phyloP scores from a whole-genome alignment of 208 protist species.

The Leishmania mexicana region DNA sequence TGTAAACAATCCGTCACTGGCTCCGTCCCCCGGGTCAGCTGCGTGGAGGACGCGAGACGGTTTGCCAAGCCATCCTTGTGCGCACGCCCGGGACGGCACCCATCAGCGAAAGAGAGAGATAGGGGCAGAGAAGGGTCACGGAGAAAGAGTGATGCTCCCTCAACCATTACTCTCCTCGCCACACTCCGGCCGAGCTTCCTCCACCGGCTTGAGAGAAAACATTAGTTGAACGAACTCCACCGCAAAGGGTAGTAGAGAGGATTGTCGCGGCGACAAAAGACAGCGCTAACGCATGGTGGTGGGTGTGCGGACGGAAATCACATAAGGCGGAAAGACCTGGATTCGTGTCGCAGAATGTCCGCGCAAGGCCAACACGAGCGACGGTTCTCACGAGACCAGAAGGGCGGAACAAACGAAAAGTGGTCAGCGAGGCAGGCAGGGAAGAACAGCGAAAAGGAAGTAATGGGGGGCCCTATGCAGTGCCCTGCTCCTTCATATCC shows the following conservation, averaged over 20 bases:
- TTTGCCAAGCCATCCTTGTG: background rate
- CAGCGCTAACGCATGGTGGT: background rate
- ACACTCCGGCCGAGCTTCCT: background rate
- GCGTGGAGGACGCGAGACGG: too few relatives aligned
- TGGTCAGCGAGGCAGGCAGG: background rate
- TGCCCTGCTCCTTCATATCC: constrained; percentile 81
- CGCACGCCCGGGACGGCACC: background rate
- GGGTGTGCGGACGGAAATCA: background rate
- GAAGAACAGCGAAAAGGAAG: background rate
- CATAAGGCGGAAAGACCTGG: too few relatives aligned
- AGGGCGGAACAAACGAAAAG: background rate
- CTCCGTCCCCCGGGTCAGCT: too few relatives aligned
- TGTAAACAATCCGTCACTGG: too few relatives aligned
- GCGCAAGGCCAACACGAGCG: background rate
- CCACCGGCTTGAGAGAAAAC: background rate
- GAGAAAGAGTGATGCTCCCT: background rate
- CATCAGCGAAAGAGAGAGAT: background rate
- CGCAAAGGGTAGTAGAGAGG: background rate
- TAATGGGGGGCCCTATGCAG: constrained; percentile 15
- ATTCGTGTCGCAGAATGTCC: background rate
- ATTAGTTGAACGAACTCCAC: background rate
- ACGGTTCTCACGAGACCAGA: background rate
- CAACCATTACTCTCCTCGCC: background rate
- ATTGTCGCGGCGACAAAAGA: background rate
- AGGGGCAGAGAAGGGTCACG: background rate